Conservation (phyloP, 352 stramenopile species). For the Paralagenidium karlingii region DNA sequence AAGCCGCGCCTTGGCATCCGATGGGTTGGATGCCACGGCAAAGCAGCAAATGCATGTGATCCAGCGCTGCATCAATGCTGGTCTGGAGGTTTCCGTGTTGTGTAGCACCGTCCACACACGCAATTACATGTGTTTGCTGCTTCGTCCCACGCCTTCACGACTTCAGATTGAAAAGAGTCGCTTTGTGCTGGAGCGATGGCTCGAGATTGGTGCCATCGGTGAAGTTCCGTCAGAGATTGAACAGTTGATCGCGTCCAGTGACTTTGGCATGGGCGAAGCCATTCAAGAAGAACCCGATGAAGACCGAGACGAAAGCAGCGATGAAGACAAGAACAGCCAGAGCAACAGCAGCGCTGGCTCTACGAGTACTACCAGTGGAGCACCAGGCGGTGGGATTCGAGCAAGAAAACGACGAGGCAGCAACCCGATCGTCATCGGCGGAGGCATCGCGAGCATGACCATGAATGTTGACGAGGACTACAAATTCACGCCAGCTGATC, state of each 20-base stretch:
- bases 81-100: constrained; percentile 64
- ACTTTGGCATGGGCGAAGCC: constrained; percentile 34
- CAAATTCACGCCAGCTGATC: constrained; percentile 74
- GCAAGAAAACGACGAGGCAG: background rate
- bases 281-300: background rate
- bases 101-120: constrained; percentile 69
- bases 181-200: constrained; percentile 68
- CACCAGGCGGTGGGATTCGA: background rate
- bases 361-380: too few species aligned
- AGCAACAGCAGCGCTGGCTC: too few species aligned
- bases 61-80: constrained; percentile 53
- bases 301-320: background rate
- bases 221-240: constrained; percentile 81
- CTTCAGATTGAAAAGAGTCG: constrained; percentile 72
- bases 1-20: constrained; percentile 51
- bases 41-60: constrained; percentile 71
- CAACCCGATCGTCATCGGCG: too few species aligned
- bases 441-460: constrained; percentile 9
- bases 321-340: too few species aligned
- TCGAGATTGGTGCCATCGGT: constrained; percentile 74
- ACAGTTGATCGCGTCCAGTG: constrained; percentile 66
- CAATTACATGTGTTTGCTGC: constrained; percentile 68
- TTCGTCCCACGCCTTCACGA: constrained; percentile 41
- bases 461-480: constrained; percentile 30
- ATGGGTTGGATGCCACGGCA: constrained; percentile 54